Evolutionary conservation across 768 basidiomycete species (phyloP).

Genomic region (Mrakia frigida): DNA sequence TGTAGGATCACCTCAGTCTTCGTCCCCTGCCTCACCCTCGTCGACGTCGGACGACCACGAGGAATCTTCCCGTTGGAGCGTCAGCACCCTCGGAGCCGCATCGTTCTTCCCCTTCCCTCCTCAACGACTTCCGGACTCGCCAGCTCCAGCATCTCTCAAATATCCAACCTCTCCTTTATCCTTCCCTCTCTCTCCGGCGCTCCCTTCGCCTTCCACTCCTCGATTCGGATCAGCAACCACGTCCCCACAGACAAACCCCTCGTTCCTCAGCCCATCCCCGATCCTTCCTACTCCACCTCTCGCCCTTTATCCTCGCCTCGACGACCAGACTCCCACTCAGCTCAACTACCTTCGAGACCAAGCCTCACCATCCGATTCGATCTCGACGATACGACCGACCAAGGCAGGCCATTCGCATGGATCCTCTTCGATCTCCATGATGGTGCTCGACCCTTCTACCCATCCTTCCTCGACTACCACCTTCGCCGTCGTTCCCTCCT

Average conservation of each 20-base stretch:
- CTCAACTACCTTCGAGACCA: background rate
- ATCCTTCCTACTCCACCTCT: background rate
- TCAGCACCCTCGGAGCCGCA: background rate
- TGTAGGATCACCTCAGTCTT: background rate
- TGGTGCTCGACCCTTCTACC: background rate
- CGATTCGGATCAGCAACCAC: background rate
- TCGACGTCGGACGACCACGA: background rate
- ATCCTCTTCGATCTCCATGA: background rate
- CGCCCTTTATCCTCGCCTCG: background rate
- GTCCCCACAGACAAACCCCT: background rate
- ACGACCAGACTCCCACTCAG: background rate
- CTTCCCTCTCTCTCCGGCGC: background rate
- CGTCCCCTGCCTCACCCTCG: background rate
- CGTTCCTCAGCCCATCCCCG: background rate
- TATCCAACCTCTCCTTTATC: background rate
- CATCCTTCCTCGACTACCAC: background rate
- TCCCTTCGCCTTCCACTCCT: background rate
- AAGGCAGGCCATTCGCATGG: background rate
- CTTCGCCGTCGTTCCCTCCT: constrained; percentile 3
- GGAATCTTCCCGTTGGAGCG: background rate
- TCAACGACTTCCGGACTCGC: background rate
- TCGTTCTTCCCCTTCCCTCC: constrained; percentile 8
- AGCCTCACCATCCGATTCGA: background rate
- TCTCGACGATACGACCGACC: background rate
- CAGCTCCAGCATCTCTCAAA: background rate